Evolutionary conservation across 345 rosid genomes (phyloP).

Genomic region (Eucalyptus dawsonii): DNA sequence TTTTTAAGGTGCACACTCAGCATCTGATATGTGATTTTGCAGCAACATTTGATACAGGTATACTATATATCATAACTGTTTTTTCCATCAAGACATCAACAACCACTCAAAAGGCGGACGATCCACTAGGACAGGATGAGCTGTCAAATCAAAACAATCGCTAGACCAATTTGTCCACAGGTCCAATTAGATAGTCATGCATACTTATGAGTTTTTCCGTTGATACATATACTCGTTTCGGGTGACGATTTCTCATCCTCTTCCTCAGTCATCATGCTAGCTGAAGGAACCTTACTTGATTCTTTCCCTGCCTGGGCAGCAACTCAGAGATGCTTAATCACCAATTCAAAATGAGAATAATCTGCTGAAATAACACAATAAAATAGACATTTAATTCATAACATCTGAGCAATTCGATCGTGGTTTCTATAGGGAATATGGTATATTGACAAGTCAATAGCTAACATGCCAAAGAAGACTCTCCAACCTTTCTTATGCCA

Average conservation of each 20-base stretch:
- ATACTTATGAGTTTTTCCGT: background rate
- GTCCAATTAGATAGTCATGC: background rate
- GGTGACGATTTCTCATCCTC: constrained; percentile 11
- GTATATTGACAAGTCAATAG: background rate
- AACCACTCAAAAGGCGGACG: background rate
- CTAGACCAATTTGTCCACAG: background rate
- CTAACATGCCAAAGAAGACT: background rate
- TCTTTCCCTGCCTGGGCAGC: constrained; percentile 23
- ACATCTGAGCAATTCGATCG: background rate
- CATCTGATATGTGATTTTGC: background rate
- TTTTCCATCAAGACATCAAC: background rate
- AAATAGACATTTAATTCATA: background rate
- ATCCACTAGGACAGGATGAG: background rate
- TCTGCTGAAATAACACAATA: constrained; percentile 20
- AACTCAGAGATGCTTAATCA: constrained; percentile 42
- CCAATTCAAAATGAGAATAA: constrained; percentile 37
- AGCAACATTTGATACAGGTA: background rate
- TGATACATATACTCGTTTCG: constrained; percentile 11
- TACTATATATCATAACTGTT: background rate
- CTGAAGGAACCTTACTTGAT: constrained; percentile 15
- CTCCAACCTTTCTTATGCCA: background rate
- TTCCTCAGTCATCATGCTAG: constrained; percentile 10
- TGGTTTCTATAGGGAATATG: background rate
- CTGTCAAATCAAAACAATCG: background rate
- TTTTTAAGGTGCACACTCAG: background rate